A percentile compares a stretch with the other conserved stretches of the same genome.
Evolutionary conservation across 352 stramenopile genomes (phyloP).

Genomic region (Phytopythium boreale): DNA sequence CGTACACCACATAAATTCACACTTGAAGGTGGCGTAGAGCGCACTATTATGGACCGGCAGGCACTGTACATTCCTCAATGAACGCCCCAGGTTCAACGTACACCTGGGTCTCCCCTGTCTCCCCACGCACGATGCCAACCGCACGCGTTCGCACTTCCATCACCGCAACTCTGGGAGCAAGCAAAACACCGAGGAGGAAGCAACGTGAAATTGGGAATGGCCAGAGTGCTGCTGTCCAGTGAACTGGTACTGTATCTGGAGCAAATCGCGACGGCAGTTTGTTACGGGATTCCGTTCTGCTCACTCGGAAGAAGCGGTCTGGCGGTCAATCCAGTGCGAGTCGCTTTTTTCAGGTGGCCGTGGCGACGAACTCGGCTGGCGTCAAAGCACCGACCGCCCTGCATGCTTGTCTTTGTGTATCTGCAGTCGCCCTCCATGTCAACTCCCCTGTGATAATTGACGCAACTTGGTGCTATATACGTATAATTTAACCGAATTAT

Average conservation of each 20-base stretch:
- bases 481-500: background rate
- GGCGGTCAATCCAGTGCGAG: too few relatives aligned
- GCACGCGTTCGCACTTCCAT: background rate
- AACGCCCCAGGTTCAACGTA: background rate
- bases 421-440: background rate
- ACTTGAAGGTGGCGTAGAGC: too few relatives aligned
- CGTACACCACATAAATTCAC: too few relatives aligned
- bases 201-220: too few relatives aligned
- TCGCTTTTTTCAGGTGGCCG: background rate
- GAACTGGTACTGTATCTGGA: too few relatives aligned
- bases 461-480: background rate
- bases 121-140: too few relatives aligned
- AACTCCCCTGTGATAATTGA: background rate
- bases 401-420: background rate
- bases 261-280: background rate
- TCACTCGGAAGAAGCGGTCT: slow-evolving; percentile 2
- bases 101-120: background rate
- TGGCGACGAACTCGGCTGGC: background rate
- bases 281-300: background rate
- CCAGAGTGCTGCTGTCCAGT: background rate
- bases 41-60: background rate
- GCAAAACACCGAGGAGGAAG: background rate
- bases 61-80: background rate
- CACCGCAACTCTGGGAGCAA: too few relatives aligned
- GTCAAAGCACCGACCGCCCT: background rate